These are phyloP conservation scores for Fusarium robinianum DNA, from an alignment of 2,329 filamentous ascomycete species.

Conservation along the genomic window DNA sequence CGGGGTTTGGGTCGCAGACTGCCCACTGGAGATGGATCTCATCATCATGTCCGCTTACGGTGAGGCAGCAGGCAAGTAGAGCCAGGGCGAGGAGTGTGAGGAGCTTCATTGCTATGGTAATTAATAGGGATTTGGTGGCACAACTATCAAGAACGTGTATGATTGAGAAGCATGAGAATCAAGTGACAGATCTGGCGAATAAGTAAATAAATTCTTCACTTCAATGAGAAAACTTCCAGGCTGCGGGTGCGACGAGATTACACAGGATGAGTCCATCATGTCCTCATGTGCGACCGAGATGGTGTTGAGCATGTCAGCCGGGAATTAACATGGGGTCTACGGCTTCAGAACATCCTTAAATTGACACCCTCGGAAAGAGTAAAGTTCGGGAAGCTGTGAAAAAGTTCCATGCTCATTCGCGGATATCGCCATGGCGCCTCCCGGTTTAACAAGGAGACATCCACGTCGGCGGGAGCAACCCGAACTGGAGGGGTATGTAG, in stretches of 20 bases:
- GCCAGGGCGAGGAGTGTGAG: background rate
- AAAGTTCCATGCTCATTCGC: no score
- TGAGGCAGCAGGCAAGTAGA: background rate
- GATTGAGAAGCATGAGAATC: background rate
- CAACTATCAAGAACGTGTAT: background rate
- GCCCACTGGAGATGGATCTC: constrained; percentile 31
- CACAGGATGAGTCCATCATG: constrained; percentile 5
- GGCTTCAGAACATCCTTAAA: constrained; percentile 11
- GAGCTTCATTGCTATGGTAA: constrained; percentile 23
- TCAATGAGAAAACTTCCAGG: background rate
- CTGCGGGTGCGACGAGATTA: constrained; percentile 2
- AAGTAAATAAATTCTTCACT: background rate
- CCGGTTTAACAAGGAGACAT: no score
- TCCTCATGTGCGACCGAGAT: constrained; percentile 6
- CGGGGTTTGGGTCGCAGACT: constrained; percentile 21
- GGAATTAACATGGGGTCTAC: no score
- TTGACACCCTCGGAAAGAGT: no score
- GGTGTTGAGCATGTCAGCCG: constrained; percentile 1
- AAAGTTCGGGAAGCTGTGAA: no score
- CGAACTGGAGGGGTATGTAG: no score
- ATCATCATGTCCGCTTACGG: background rate
- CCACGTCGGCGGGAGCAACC: no score
- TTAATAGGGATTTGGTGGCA: no score
- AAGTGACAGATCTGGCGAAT: background rate
- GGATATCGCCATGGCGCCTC: no score